phyloP scores from a whole-genome alignment of 495 filamentous ascomycete genomes.

The Hypoxylon lienhwacheense region DNA sequence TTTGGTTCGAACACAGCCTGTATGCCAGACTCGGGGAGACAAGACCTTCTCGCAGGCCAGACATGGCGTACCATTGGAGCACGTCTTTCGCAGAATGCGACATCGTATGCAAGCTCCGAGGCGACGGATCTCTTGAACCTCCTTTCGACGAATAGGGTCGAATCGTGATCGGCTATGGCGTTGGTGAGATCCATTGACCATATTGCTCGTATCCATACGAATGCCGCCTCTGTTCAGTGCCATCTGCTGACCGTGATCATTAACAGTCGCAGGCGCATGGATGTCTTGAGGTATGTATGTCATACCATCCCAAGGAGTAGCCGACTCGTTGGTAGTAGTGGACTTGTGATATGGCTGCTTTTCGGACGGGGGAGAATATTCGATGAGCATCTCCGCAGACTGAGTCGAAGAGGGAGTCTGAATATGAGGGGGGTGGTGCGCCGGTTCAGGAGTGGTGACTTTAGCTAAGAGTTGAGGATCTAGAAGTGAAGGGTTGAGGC shows the following conservation, averaged over 20 bases:
- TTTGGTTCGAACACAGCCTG: slow-evolving; percentile 74
- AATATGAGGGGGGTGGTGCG: slow-evolving; percentile 1
- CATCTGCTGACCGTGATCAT: slow-evolving; percentile 30
- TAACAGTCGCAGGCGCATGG: slow-evolving; percentile 34
- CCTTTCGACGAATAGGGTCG: slow-evolving; percentile 65
- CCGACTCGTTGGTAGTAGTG: not conserved
- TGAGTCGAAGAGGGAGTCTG: no score
- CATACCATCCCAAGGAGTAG: slow-evolving; percentile 48
- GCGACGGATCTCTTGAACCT: slow-evolving; percentile 80
- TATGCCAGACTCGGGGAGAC: slow-evolving; percentile 77
- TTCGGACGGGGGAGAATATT: slow-evolving; percentile 30
- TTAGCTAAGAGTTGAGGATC: slow-evolving; percentile 52
- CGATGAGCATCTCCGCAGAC: slow-evolving; percentile 33
- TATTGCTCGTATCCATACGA: slow-evolving; percentile 43
- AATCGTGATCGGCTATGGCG: slow-evolving; percentile 65
- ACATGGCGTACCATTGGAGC: slow-evolving; percentile 79
- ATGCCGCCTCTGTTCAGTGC: slow-evolving; percentile 44
- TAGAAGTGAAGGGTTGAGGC: slow-evolving; percentile 49
- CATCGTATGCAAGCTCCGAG: slow-evolving; percentile 84
- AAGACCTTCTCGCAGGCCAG: slow-evolving; percentile 77
- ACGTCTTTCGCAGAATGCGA: slow-evolving; percentile 84
- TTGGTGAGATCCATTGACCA: slow-evolving; percentile 39
- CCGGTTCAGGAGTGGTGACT: slow-evolving; percentile 36
- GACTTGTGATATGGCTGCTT: not conserved
- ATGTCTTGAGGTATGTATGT: slow-evolving; percentile 46